Conservation (phyloP, 345 rosid species). For the Dipteronia dyeriana region DNA sequence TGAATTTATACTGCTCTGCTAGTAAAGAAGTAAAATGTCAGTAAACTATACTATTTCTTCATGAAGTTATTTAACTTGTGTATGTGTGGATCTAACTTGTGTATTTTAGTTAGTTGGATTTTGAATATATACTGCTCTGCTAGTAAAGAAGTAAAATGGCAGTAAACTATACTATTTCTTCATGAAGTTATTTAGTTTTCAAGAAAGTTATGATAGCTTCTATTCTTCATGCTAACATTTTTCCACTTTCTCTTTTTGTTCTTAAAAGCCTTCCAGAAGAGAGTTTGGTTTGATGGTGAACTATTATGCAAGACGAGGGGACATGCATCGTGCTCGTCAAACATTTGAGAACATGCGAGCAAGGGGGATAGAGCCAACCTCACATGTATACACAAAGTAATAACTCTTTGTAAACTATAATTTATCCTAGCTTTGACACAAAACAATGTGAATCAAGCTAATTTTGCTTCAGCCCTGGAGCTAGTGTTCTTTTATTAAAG, state of each 20-base stretch:
- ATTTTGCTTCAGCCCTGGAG: conserved; percentile 6
- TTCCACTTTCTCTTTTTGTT: background rate
- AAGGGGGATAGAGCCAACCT: conserved; percentile 87
- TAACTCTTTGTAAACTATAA: conserved; percentile 14
- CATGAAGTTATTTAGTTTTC: background rate
- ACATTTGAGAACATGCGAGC: conserved; percentile 93
- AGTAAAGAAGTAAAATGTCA: background rate
- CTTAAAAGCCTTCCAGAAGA: conserved; percentile 85
- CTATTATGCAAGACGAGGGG: conserved; percentile 93
- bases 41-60: background rate
- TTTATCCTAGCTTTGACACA: background rate
- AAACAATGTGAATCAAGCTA: conserved; percentile 1
- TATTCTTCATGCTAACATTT: background rate
- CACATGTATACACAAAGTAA: conserved; percentile 89
- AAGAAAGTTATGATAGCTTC: background rate
- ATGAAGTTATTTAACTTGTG: background rate
- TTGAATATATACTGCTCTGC: background rate
- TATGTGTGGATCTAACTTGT: no score
- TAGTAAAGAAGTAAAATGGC: background rate
- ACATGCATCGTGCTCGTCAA: conserved; percentile 91
- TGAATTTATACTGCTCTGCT: background rate
- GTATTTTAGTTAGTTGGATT: background rate
- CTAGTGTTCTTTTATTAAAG: background rate
- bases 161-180: background rate
- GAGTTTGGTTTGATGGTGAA: conserved; percentile 95